Evolutionary conservation across 2,329 filamentous ascomycete species (phyloP).

Genomic region (Colletotrichum lentis): DNA sequence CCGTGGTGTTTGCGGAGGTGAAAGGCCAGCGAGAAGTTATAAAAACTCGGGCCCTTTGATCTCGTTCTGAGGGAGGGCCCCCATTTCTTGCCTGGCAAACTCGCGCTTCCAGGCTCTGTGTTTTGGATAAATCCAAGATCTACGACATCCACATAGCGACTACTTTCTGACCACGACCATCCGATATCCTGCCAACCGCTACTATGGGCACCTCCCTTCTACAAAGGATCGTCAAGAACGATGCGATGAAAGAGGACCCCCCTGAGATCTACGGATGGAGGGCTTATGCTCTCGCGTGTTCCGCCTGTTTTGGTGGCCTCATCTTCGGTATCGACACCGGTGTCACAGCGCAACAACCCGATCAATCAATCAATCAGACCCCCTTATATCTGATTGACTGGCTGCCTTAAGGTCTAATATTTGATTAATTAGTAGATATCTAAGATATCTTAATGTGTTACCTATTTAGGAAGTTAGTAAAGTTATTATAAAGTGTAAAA

Average conservation of each 20-base stretch:
- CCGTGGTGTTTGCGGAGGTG: not conserved
- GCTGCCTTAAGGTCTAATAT: too few species aligned
- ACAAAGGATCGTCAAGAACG: constrained; percentile 36
- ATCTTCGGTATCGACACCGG: constrained; percentile 43
- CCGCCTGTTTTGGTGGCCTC: constrained; percentile 35
- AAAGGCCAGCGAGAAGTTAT: not conserved
- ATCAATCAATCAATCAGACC: too few species aligned
- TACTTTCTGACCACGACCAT: not conserved
- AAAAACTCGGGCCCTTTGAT: constrained; percentile 11
- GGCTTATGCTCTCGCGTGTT: constrained; percentile 35
- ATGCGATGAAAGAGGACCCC: constrained; percentile 37
- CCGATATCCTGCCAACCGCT: not conserved
- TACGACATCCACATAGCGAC: not conserved
- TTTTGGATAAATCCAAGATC: not conserved
- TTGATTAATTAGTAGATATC: too few species aligned
- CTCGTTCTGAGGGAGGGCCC: not conserved
- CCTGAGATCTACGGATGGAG: constrained; percentile 37
- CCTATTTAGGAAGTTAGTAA: too few species aligned
- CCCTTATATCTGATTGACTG: too few species aligned
- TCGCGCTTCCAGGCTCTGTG: not conserved
- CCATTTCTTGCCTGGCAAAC: not conserved
- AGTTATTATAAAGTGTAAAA: too few species aligned
- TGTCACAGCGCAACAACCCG: too few species aligned
- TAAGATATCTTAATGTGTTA: too few species aligned
- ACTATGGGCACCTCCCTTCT: constrained; percentile 29